Evolutionary conservation across 2,329 filamentous ascomycete genomes (phyloP).

Genomic region (Fonsecaea multimorphosa): DNA sequence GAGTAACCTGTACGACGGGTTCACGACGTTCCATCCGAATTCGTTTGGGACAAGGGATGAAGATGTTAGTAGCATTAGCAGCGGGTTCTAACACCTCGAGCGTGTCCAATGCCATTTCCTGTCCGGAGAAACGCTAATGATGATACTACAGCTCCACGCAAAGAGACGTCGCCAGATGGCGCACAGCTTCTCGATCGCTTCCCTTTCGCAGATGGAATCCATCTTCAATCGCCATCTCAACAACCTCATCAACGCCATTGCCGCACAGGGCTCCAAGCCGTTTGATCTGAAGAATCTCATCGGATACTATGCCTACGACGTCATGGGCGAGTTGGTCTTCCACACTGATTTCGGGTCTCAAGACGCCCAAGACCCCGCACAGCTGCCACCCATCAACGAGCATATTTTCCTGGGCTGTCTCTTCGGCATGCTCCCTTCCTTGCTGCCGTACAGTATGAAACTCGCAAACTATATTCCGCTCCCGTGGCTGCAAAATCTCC

Average conservation of each 20-base stretch:
- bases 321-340: slow-evolving; percentile 45
- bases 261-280: slow-evolving; percentile 14
- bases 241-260: slow-evolving; percentile 22
- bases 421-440: slow-evolving; percentile 25
- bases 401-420: slow-evolving; percentile 27
- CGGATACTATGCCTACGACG: slow-evolving; percentile 42
- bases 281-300: slow-evolving; percentile 28
- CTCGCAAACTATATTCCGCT: slow-evolving; percentile 15
- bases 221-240: slow-evolving; percentile 27
- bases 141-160: slow-evolving; percentile 19
- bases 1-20: slow-evolving; percentile 26
- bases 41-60: slow-evolving; percentile 28
- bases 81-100: too few species aligned
- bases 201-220: slow-evolving; percentile 27
- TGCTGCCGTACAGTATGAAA: slow-evolving; percentile 24
- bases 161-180: slow-evolving; percentile 30
- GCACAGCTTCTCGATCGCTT: slow-evolving; percentile 29
- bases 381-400: slow-evolving; percentile 29
- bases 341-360: slow-evolving; percentile 44
- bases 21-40: slow-evolving; percentile 29
- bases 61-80: slow-evolving; percentile 6
- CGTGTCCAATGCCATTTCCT: too few species aligned
- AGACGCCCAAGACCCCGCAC: slow-evolving; percentile 18
- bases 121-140: too few species aligned
- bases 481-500: slow-evolving; percentile 26